Evolutionary conservation across 208 protist genomes (phyloP).

Genomic region (Tetramitus jugosus): DNA sequence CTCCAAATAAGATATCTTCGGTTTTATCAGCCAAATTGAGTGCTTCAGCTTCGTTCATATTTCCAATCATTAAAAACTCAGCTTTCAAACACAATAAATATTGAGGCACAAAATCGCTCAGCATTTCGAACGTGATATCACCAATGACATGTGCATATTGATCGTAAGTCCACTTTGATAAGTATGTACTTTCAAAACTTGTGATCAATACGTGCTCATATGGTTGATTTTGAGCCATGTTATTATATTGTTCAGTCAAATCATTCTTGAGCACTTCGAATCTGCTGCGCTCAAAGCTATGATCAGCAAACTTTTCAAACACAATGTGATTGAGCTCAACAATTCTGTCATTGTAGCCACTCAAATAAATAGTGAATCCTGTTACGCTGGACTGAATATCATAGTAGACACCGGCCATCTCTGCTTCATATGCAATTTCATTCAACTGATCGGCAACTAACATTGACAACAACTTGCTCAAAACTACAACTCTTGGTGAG

Average conservation of each 20-base stretch:
- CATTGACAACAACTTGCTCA: neutral
- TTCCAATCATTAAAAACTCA: neutral
- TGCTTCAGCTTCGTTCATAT: neutral
- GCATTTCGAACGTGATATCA: neutral
- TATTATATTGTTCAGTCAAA: neutral
- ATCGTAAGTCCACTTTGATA: neutral
- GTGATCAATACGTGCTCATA: neutral
- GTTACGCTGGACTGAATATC: neutral
- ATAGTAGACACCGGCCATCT: slow-evolving; percentile 10
- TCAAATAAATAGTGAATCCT: neutral
- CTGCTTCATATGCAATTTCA: neutral
- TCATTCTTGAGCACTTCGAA: neutral
- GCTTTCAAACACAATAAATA: neutral
- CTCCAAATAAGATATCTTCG: neutral
- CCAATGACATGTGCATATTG: neutral
- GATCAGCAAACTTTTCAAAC: neutral
- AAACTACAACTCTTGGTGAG: neutral
- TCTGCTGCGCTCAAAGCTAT: neutral
- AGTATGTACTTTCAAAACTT: neutral
- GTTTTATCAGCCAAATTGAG: neutral
- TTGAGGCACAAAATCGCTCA: neutral
- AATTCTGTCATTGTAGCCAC: slow-evolving; percentile 22
- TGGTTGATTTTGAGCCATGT: neutral
- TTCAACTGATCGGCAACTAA: slow-evolving; percentile 13
- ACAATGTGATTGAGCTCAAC: neutral